A percentile compares a stretch with the other conserved stretches of the same genome.
phyloP scores from a whole-genome alignment of 2,329 filamentous ascomycete species.

The Ceratocystis alfenasii region DNA sequence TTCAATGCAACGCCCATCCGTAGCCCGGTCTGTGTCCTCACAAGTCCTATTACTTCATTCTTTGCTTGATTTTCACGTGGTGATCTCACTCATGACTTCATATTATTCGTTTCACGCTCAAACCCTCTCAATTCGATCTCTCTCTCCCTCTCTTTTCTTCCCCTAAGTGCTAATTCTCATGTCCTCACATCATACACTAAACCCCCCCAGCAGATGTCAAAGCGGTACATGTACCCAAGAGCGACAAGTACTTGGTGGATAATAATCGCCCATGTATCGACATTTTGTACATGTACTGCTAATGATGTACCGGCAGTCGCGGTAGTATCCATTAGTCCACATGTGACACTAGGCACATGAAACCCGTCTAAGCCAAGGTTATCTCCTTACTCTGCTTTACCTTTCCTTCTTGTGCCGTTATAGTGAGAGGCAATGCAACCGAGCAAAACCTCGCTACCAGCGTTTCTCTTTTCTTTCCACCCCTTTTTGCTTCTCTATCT shows the following conservation, averaged over 20 bases:
- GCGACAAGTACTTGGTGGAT: background rate
- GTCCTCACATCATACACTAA: constrained; percentile 7
- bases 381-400: background rate
- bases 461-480: background rate
- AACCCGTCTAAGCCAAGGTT: constrained; percentile 2
- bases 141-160: background rate
- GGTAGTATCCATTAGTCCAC: background rate
- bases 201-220: background rate
- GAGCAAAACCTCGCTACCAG: background rate
- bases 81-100: background rate
- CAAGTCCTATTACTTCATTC: background rate
- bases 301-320: background rate
- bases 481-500: background rate
- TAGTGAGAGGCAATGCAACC: background rate
- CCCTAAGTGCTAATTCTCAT: background rate
- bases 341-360: constrained; percentile 1
- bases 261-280: background rate
- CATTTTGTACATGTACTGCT: background rate
- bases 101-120: constrained; percentile 1
- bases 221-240: background rate
- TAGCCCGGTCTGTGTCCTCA: background rate
- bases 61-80: background rate
- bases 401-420: background rate
- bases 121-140: background rate
- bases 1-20: background rate